Percentiles rank a stretch among this genome's conserved stretches.
Conservation (phyloP, 495 filamentous ascomycete species). For the Podospora conica region DNA sequence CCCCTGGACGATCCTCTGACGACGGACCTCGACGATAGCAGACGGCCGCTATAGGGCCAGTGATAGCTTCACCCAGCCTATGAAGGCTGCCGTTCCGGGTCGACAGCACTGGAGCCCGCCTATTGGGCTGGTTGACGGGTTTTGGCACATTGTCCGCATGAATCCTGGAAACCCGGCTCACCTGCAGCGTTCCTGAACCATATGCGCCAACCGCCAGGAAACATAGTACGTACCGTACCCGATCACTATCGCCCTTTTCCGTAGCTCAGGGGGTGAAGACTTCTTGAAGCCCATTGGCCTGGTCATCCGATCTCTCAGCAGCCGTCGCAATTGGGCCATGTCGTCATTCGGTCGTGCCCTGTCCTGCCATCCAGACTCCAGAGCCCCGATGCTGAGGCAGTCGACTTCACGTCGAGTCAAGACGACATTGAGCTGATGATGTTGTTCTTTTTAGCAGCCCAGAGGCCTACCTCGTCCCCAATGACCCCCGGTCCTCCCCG, state of each 20-base stretch:
- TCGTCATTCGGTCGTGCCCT: slow-evolving; percentile 5
- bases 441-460: not conserved
- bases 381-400: not conserved
- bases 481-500: no score
- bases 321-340: slow-evolving; percentile 10
- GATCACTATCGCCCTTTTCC: not conserved
- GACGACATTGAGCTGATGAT: not conserved
- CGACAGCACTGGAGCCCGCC: slow-evolving; percentile 1
- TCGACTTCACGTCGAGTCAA: no score
- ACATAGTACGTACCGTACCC: slow-evolving; percentile 6
- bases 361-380: not conserved
- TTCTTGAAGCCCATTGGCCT: slow-evolving; percentile 7
- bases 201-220: not conserved
- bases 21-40: slow-evolving; percentile 1
- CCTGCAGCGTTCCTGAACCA: slow-evolving; percentile 6
- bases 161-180: slow-evolving; percentile 5
- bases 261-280: not conserved
- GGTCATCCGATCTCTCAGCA: slow-evolving; percentile 8
- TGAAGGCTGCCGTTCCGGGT: slow-evolving; percentile 6
- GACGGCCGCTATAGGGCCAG: slow-evolving; percentile 9
- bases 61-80: not conserved
- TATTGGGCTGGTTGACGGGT: slow-evolving; percentile 10
- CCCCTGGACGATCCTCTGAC: not conserved
- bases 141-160: slow-evolving; percentile 8
- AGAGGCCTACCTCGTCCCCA: not conserved